Evolutionary conservation across 2,329 filamentous ascomycete species (phyloP), one percentile per base, ranked within the genome.

Genomic region (Seiridium cupressi): DNA sequence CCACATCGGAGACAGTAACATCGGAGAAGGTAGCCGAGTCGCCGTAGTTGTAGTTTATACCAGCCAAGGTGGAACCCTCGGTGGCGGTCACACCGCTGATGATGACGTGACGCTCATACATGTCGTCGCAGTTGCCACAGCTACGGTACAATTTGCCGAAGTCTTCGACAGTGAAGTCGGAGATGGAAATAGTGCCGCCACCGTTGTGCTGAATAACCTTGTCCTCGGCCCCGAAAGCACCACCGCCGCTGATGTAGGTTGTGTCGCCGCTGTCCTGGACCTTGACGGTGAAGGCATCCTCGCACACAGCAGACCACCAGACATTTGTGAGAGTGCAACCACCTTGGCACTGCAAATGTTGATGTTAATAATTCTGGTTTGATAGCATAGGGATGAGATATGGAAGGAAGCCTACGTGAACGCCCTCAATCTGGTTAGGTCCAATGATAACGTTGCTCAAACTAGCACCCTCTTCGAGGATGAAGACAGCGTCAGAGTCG

Each of bases 111-210:
- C 72, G 73, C 54, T 69, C 68, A 59, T 65, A 68, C 65, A 64
- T 65, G 61, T 66, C 67, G 62, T 67, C 68, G 68, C 77, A 80
- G 71, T 77, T 76, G 31, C 79, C 80, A 68, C 79, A 82, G 53
- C 74, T 73, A 61, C 79, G 77, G 72, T 80, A 81, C 51, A 81
- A 65, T 69, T 77, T 77, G 62, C 76, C 76, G 51, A 74, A 72
- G 67, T 78, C 70, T 51, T 73, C 68, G 38, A 74, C 73, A 34
- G 72, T 74, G 65, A 77, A 78, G 62, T 63, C 65, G 59, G 46
- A 46, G 42, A 63, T 58, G 44, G 55, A 51, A 34, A 63, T 49
- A 46, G 61, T 63, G 34, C 61, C 61, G 13, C 40, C 56, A 10
- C 61, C 61, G 44, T 63, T 63, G 53, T 63, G 61, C 55, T 63